Base-by-base conservation (phyloP, 2,329 filamentous ascomycete species). In the Cladosporium phlei region DNA sequence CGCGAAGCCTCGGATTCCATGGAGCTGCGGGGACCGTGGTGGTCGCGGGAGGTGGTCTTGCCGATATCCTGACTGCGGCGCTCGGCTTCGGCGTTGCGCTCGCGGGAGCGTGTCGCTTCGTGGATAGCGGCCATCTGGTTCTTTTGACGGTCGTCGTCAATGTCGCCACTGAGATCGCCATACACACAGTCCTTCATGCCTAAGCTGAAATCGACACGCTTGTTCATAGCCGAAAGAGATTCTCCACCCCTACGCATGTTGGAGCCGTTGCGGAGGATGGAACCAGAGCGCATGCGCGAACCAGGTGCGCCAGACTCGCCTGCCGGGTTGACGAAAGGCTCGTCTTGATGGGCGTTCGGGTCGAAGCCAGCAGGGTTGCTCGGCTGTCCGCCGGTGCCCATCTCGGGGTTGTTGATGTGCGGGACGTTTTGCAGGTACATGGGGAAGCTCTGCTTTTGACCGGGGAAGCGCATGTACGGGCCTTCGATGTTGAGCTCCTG, bases 401-500 rank as follows among this genome's bases (percentile, higher is more conserved):
- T 60, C 20, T 66, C 68, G 32, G 69, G 65, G 11, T 68, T 67
- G 44, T 66, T 66, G 39, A 64, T 61, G 46, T 73, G 72, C 42
- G 71, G 71, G 8, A 72, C 61, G 52, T 79, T 73, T 54, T 76
- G 70, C 45, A 83, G 62, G 55, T 82, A 87, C 53, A 87, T 74
- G 1, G 85, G 85, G 62, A 80, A 81, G 38, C 80, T 79, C 48
- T 78, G 71, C 56, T 78, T 80, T 50, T 82, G 79, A 50, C 86
- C 83, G 43, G 85, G 82, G 67, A 78, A 79, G 59, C 84, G 82
- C 71, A 83, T 81, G 58, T 82, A 79, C 33, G 89, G 88, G 46
- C 86, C 86, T 73, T 95, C 86, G 63, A 95, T 93, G 48, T 88
- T 88, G 42, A 91, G 75, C 46, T 88, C 81, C 51, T 86, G 78